Evolutionary conservation across 129 eudicot species (phyloP).

Genomic region (Escallonia herrerae): DNA sequence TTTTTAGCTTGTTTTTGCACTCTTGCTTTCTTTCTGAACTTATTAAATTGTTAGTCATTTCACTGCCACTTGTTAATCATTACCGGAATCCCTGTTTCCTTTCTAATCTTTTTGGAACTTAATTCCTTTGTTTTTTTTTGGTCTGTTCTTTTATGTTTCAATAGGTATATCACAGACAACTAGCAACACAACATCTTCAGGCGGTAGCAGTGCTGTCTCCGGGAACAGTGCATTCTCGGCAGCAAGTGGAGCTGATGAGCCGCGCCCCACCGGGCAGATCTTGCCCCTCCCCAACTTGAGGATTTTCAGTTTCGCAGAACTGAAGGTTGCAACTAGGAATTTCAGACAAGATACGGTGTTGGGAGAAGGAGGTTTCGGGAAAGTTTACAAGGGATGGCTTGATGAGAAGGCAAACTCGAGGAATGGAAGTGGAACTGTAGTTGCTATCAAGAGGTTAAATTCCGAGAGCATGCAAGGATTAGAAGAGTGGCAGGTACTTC

Average conservation of each 20-base stretch:
- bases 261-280: slow-evolving; percentile 30
- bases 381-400: slow-evolving; percentile 57
- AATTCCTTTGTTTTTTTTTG: background rate
- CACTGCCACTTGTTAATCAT: background rate
- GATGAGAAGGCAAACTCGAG: slow-evolving; percentile 33
- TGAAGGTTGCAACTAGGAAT: slow-evolving; percentile 40
- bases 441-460: slow-evolving; percentile 39
- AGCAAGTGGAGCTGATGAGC: slow-evolving; percentile 19
- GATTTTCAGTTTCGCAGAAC: slow-evolving; percentile 36
- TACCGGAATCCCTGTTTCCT: background rate
- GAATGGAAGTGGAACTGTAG: slow-evolving; percentile 21
- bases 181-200: slow-evolving; percentile 34
- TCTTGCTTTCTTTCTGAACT: too few relatives aligned
- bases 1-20: background rate
- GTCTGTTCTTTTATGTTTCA: background rate
- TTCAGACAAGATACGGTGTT: slow-evolving; percentile 40
- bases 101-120: too few relatives aligned
- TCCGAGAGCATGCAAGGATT: slow-evolving; percentile 41
- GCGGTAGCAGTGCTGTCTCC: slow-evolving; percentile 21
- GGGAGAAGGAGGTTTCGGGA: slow-evolving; percentile 62
- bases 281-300: slow-evolving; percentile 43
- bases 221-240: slow-evolving; percentile 34
- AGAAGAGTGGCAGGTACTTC: slow-evolving; percentile 42
- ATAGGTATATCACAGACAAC: slow-evolving; percentile 34
- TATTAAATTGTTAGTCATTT: background rate